Base-by-base conservation (phyloP, 176 grass and related monocot species). In the Echinochloa phyllopogon region DNA sequence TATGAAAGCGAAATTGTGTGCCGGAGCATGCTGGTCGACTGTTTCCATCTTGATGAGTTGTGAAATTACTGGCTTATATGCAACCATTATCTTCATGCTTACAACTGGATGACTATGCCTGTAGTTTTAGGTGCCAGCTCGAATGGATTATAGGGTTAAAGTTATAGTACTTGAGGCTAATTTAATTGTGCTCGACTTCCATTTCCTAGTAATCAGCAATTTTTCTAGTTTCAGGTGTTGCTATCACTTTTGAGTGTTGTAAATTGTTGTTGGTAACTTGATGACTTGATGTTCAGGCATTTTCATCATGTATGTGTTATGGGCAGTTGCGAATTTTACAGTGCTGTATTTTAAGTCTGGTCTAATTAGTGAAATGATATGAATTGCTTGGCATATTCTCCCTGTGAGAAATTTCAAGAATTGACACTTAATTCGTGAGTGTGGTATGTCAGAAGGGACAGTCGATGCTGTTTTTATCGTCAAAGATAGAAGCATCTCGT, bases 121-220 rank as follows among this genome's bases (percentile, higher is more conserved):
- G 29, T 15, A 39, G 38, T 76, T 76, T 73, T 47, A 38, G 24
- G 50, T 70, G 23, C 72, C 11, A 51, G 64, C 43, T 36, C 8
- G 17, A 36, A 85, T 80, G 48, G 52, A 6, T 50, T 76, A 58
- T 56, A 56, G 21, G 53, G 56, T 58, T 58, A 10, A 57, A 82
- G 40, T 43, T 29, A 29, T 21, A n/a, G 49, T 37, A 40, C 45
- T 78, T 47, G 12, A 64, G 6, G 11, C 29, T 71, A 44, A 13
- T 17, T 45, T 45, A 37, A 6, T 64, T 51, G 36, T 38, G 23
- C 27, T 87, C 5, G 2, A 39, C 69, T 53, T 48, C 9, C n/a
- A 25, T 60, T 24, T 55, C 52, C 18, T 8, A 24, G 2, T 20
- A 25, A 33, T 43, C 36, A 18, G n/a, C 59, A 87, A 10, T 16